Evolutionary conservation across 768 basidiomycete genomes (phyloP), one percentile per base, ranked within the genome.

Genomic region (Phanerochaete sordida): DNA sequence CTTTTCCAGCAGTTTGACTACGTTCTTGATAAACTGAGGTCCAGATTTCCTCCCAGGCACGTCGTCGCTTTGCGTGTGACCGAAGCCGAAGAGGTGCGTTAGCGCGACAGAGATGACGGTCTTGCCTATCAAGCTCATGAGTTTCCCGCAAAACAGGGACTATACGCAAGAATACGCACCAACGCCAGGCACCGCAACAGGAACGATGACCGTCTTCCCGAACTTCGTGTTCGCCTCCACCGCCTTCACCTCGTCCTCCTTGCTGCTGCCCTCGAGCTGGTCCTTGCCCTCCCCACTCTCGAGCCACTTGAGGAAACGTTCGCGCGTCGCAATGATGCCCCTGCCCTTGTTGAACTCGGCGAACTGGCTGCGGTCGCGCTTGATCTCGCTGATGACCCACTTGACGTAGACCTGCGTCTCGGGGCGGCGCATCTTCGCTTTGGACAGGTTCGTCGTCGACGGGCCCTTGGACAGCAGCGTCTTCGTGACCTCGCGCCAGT

Each of bases 401-500:
- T 83, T 75, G 21, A 88, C 83, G 69, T 98, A 99, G 49, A 84
- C 68, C 57, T 77, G 77, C 13, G 93, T 93, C 77, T 98, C 95
- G 9, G 83, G 75, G 57, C 93, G 79, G 65, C 82, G 83, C 77
- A 94, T 76, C 76, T 87, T 91, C 45, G 78, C 74, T 69, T 84
- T 84, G 1, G 87, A 81, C 11, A 92, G 71, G 44, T 74, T 74
- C 5, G 69, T 72, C 1, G 73, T 68, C 16, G 61, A 72, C 39
- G 69, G 63, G 54, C 64, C 72, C 44, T 77, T 73, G 46, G 74
- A 64, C 9, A 95, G 77, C n/a, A 96, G 77, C 12, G 71, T 73
- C 70, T 92, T 91, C 6, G 97, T 98, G 55, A 95, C 80, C 74
- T 98, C 96, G 57, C 96, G 83, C 94, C 95, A 98, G 70, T 95